Base-by-base conservation (phyloP, 192 early-diverging fungal species). In the Pilobolus umbonatus region DNA sequence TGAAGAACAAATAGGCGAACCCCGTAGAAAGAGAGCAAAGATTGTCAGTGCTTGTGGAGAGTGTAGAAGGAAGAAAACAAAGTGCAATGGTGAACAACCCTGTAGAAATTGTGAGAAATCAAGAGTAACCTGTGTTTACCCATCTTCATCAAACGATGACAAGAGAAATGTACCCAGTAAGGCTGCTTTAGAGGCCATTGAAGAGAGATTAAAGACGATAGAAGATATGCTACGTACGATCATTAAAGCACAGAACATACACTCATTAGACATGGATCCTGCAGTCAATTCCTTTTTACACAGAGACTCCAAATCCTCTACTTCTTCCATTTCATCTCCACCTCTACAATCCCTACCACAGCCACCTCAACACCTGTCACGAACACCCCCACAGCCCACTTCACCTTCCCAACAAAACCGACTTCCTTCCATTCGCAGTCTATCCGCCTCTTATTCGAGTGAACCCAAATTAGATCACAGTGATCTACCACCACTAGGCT, bases 1-100 rank as follows among this genome's bases (percentile, higher is more conserved):
- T 36, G 52, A 54, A 31, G 52, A 54, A 15, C 34, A 54, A 54
- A 46, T 19, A 46, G 26, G 22, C 6, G 67, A 69, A 39, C 61
- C 54, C 17, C 40, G 67, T 38, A 46, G 51, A 46, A 72, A 72
- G 19, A 64, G 70, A 43, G 70, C 70, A 43, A 72, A 72, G 36
- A 72, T 72, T 24, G 64, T 72, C 24, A 72, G 63, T 25, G 70
- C 70, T 25, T 72, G 70, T 25, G 56, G 63, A 26, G 70, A 72
- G 55, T 72, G 70, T 39, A 31, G 70, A 50, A 58, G 70, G 26
- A 72, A 72, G 61, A 72, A 72, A 45, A 67, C 64, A 29, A 72
- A 72, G 42, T 72, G 70, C 26, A 63, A 72, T 43, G 70, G 70
- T 1, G 63, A 62, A 32, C 51, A 45, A 29, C 70, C 70, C 22